Base-by-base conservation (phyloP, 1,284 basidiomycete species). In the Cutaneotrichosporon sp. region DNA sequence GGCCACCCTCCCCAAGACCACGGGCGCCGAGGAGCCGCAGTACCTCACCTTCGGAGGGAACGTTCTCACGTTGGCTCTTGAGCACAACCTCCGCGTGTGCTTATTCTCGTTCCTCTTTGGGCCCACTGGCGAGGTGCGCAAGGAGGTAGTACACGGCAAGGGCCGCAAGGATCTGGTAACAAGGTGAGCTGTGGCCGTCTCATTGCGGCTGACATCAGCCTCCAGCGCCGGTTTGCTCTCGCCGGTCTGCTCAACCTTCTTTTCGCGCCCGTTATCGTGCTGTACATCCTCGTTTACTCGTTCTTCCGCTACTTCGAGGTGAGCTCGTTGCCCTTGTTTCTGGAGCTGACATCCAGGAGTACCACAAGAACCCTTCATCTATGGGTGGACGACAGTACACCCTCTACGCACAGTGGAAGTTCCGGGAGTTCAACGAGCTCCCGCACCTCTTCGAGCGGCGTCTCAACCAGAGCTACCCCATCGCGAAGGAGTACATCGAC, bases 291-390 rank as follows among this genome's bases (percentile, higher is more conserved):
- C 49, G 89, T 97, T 86, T 99, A 97, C 78, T 98, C 94, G 1
- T 99, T 99, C 85, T 99, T 99, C 84, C 91, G 95, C 16, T 99
- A 99, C 79, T 99, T 99, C 69, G 95, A 98, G 83, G 93, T 92
- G 56, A 59, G 85, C 38, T n/a, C 36, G 9, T 73, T 29, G 10
- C 29, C 22, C 20, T 13, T n/a, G 3, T 20, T 11, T 7, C 5
- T 10, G n/a, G 22, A 49, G 22, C 47, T 34, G 43, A 33, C 36
- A 34, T 43, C n/a, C 67, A 97, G 93, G 94, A 99, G 83, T 98
- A 97, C 74, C 95, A 95, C 84, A 95, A 97, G 80, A 92, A 99
- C 73, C 95, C 95, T 1, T 95, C 95, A 0, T 89, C 90, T 0
- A 91, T 98, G 53, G 91, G 94, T 25, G 88, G 90, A 4, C 86